Percentiles rank a stretch among this genome's conserved stretches.
Conservation (phyloP, 2,329 filamentous ascomycete genomes). For the Claviceps pazoutovae region DNA sequence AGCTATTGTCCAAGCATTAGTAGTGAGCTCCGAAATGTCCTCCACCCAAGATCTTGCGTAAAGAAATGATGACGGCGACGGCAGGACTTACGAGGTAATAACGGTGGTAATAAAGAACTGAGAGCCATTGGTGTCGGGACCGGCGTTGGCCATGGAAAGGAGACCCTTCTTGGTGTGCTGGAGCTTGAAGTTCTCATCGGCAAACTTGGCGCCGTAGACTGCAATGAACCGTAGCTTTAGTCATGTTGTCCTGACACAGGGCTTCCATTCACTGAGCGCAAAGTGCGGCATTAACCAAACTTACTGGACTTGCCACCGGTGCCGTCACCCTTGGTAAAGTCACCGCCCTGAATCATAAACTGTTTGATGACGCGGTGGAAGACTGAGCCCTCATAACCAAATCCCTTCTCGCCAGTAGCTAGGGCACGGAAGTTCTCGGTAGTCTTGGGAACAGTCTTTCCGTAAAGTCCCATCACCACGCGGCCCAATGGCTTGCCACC, state of each 20-base stretch:
- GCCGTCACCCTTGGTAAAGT: constrained; percentile 72
- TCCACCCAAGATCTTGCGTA: no score
- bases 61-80: not conserved
- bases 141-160: constrained; percentile 75
- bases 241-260: constrained; percentile 4
- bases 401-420: constrained; percentile 75
- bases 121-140: constrained; percentile 74
- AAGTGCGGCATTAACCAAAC: constrained; percentile 16
- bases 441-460: constrained; percentile 72
- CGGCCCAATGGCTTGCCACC: constrained; percentile 62
- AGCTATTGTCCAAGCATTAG: constrained; percentile 28
- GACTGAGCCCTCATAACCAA: constrained; percentile 64
- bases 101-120: constrained; percentile 88
- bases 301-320: constrained; percentile 75
- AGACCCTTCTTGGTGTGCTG: constrained; percentile 79
- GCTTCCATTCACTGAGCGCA: not conserved
- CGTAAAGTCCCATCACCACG: constrained; percentile 71
- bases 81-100: constrained; percentile 48
- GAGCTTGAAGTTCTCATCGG: constrained; percentile 90
- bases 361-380: constrained; percentile 87
- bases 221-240: constrained; percentile 8
- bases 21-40: not conserved
- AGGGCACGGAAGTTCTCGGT: constrained; percentile 64
- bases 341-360: constrained; percentile 87
- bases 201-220: constrained; percentile 75